Evolutionary conservation across 2,329 filamentous ascomycete species (phyloP).

Genomic region (Aspergillus pseudonomiae): DNA sequence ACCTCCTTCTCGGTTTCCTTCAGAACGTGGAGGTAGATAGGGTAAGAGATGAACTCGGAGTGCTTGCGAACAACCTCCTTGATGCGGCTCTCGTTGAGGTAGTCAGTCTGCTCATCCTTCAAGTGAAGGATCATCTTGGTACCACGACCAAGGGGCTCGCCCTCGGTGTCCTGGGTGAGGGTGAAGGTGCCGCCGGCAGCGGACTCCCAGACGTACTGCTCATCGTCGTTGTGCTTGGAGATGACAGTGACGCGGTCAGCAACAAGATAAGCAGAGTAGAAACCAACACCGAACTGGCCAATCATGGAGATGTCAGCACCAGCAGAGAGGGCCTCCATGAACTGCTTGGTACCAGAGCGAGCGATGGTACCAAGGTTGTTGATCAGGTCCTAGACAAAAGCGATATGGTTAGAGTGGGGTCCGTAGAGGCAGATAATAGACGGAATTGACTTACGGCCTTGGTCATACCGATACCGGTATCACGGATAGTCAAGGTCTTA

Average conservation of each 20-base stretch:
- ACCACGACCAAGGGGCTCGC: conserved; percentile 87
- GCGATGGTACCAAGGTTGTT: conserved; percentile 99
- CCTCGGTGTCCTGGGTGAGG: conserved; percentile 85
- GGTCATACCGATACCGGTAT: conserved; percentile 99
- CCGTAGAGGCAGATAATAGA: background rate
- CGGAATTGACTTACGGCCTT: conserved; percentile 77
- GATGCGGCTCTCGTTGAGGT: conserved; percentile 97
- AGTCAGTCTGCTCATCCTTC: conserved; percentile 99
- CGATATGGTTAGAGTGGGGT: conserved; percentile 12
- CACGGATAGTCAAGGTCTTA: conserved; percentile 96
- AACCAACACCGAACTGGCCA: conserved; percentile 99
- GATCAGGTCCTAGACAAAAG: conserved; percentile 76
- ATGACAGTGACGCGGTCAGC: conserved; percentile 93
- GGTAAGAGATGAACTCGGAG: conserved; percentile 99
- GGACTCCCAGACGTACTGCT: conserved; percentile 99
- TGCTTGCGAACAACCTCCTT: conserved; percentile 99
- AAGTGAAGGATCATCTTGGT: conserved; percentile 98
- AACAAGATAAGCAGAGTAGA: conserved; percentile 99
- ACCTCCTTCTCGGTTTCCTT: conserved; percentile 99
- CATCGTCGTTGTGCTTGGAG: conserved; percentile 99
- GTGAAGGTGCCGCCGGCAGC: conserved; percentile 96
- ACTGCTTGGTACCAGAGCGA: conserved; percentile 99
- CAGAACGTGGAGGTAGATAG: conserved; percentile 98
- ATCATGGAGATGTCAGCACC: conserved; percentile 99
- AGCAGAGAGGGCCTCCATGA: conserved; percentile 98